Base-by-base conservation (phyloP, 352 stramenopile species). In the Phytophthora aleatoria region DNA sequence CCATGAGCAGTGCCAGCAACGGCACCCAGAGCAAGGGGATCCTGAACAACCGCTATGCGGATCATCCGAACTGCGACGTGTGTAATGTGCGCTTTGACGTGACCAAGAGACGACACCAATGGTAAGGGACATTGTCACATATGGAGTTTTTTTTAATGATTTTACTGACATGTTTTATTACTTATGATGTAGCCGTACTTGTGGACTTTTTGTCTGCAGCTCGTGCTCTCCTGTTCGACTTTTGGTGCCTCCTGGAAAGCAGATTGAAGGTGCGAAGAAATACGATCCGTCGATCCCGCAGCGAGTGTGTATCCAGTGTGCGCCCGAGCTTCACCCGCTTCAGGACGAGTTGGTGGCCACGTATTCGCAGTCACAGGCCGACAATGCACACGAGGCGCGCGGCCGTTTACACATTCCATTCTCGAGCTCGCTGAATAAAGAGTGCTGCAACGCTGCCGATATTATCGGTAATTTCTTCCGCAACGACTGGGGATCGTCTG, bases 381-480 rank as follows among this genome's bases (percentile, higher is more conserved):
- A 85, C 10, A 85, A 83, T 31, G 20, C 71, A 10, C 79, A 85
- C 36, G 58, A 85, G 28, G 62, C 74, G 7, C 54, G 64, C 0
- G 66, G 73, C 5, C 64, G 69, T 0, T 58, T 85, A 8, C 74
- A 85, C 50, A 61, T 76, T 6, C 79, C 79, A 3, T 89, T 76
- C 55, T 77, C 73, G 6, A 74, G 11, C 26, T 80, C 68, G 1
- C 52, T 89, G 13, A 68, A 76, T 47, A 89, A 87, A 41, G 79
- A 89, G 35, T 89, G 79, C 42, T 67, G 62, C 43, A 85, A 85
- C 20, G 79, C 79, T 12, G 79, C 77, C 1, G 77, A 89, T 64
- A 87, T 87, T 50, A 77, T 89, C 48, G 75, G 75, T 47, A 89
- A 89, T 51, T 89, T 89, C 27, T 87, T 87, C 61, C 67, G 77